Base-by-base conservation (phyloP, 2,329 filamentous ascomycete genomes). In the Ilyonectria mors-panacis region DNA sequence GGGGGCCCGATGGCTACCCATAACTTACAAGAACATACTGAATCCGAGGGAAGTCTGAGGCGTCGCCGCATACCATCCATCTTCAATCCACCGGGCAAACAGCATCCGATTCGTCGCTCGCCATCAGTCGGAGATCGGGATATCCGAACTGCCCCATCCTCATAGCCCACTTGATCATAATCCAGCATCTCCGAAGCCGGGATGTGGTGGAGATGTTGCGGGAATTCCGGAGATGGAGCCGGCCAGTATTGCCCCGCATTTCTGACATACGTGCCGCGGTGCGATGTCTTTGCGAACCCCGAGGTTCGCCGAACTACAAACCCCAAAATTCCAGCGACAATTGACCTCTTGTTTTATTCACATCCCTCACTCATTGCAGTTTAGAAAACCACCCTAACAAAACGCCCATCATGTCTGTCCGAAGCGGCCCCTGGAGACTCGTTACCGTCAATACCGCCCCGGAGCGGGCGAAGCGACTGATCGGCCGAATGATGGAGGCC, bases 381-480 rank as follows among this genome's bases (percentile, higher is more conserved):
- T 53, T 33, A 47, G 53, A 48, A n/a, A 58, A 30, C 17, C 23
- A 26, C 21, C 26, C 26, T n/a, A 10, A 28, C 13, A 19, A 28
- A 54, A 17, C 33, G 4, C 13, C 44, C 63, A 54, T 17, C 28
- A 66, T 66, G 63, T 58, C 63, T 61, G 58, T 58, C 30, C 63
- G 30, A 62, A 66, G 63, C 63, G 88, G 88, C 19, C 89, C 89
- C 3, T 92, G 85, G 80, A 87, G 83, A 72, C 85, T 93, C 13
- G 86, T 92, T 33, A 93, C 89, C 2, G 89, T 93, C 70, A 93
- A 92, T 80, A 92, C 87, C 1, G 89, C 87, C 2, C 90, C 91
- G 1, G 90, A 91, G 69, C 84, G 90, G 63, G 91, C 91, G 37
- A 88, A 89, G 79, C 80, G 83, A 8, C 79, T 93, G 37, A 87